phyloP scores from a whole-genome alignment of 2,329 filamentous ascomycete species.

The Nakataea oryzae region DNA sequence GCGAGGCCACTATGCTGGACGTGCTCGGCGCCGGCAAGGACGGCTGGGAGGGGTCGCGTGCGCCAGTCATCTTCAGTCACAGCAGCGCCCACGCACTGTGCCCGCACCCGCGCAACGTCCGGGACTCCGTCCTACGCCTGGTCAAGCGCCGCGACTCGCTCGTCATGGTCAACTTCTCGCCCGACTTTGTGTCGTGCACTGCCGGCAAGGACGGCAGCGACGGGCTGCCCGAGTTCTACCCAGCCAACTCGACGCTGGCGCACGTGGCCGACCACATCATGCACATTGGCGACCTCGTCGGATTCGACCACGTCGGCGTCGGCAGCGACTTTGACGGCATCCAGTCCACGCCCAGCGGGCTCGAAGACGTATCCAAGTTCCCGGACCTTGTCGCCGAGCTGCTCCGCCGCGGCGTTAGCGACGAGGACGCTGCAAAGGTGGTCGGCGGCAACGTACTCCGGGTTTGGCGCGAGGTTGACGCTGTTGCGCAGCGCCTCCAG shows the following conservation, averaged over 20 bases:
- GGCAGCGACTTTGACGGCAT: constrained; percentile 87
- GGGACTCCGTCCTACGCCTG: constrained; percentile 68
- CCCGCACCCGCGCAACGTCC: constrained; percentile 83
- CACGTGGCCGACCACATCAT: constrained; percentile 73
- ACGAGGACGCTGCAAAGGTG: constrained; percentile 63
- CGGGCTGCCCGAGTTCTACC: constrained; percentile 58
- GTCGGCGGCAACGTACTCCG: constrained; percentile 73
- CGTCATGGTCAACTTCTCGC: constrained; percentile 86
- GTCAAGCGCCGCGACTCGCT: constrained; percentile 65
- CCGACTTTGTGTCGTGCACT: constrained; percentile 71
- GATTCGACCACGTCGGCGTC: constrained; percentile 77
- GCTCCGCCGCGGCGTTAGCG: constrained; percentile 61
- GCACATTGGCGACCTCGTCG: constrained; percentile 72
- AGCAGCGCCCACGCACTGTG: constrained; percentile 73
- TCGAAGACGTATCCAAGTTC: constrained; percentile 79
- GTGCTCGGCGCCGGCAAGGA: constrained; percentile 54
- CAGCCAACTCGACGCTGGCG: constrained; percentile 59
- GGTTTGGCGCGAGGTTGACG: constrained; percentile 74
- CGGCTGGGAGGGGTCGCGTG: constrained; percentile 60
- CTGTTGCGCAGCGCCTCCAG: constrained; percentile 58
- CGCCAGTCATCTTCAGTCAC: constrained; percentile 84
- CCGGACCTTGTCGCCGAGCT: constrained; percentile 57
- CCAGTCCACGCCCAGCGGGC: constrained; percentile 49
- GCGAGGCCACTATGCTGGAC: constrained; percentile 75
- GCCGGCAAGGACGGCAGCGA: constrained; percentile 38